phyloP scores from a whole-genome alignment of 2,329 filamentous ascomycete species.

The Cordyceps fumosorosea region DNA sequence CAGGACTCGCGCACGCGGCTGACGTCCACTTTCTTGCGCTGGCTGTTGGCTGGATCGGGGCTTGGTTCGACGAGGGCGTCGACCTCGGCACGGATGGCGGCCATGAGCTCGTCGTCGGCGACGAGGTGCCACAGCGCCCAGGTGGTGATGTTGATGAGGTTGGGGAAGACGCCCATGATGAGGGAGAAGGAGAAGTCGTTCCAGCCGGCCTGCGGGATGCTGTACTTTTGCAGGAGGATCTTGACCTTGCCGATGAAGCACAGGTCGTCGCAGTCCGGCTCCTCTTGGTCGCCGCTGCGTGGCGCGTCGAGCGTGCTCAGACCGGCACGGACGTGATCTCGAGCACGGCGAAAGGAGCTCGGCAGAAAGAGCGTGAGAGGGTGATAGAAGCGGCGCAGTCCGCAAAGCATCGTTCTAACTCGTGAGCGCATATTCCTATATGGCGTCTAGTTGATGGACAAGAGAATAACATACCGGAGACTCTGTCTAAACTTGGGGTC shows the following conservation, averaged over 20 bases:
- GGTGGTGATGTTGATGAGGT: slow-evolving; percentile 8
- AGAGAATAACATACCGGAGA: neutral
- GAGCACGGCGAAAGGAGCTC: neutral
- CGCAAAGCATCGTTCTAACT: slow-evolving; percentile 2
- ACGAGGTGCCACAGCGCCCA: slow-evolving; percentile 10
- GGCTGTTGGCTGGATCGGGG: neutral
- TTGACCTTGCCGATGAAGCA: slow-evolving; percentile 8
- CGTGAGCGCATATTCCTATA: neutral
- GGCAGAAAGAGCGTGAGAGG: slow-evolving; percentile 7
- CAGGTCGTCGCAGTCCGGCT: neutral
- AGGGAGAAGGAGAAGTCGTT: slow-evolving; percentile 11
- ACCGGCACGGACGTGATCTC: slow-evolving; percentile 5
- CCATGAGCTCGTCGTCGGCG: slow-evolving; percentile 4
- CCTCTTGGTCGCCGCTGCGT: neutral
- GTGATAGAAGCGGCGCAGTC: neutral
- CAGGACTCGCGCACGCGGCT: slow-evolving; percentile 7
- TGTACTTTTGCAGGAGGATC: neutral
- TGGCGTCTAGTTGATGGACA: neutral
- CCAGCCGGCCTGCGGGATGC: slow-evolving; percentile 2
- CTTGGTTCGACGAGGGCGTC: neutral
- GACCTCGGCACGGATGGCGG: neutral
- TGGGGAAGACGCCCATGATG: slow-evolving; percentile 10
- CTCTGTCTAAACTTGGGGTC: slow-evolving; percentile 4
- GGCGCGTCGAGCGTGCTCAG: slow-evolving; percentile 4
- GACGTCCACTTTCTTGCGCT: neutral